These are phyloP conservation scores for Gamsiella multidivaricata DNA, from an alignment of 192 early-diverging fungal species.

Conservation along the genomic window DNA sequence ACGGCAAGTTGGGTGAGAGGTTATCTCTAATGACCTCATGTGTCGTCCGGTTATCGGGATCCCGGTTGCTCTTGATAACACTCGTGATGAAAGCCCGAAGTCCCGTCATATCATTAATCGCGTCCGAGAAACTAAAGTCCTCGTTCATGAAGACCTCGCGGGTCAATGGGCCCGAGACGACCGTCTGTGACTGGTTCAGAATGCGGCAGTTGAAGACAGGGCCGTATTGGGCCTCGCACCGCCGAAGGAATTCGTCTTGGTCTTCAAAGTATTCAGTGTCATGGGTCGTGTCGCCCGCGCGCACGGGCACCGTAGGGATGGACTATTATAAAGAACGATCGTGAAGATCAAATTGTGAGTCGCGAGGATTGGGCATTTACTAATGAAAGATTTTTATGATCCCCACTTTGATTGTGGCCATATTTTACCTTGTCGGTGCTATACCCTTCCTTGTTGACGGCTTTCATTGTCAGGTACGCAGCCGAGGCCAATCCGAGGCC, in stretches of 20 bases:
- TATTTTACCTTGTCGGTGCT: background rate
- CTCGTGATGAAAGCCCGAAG: slow-evolving; percentile 11
- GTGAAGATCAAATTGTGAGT: background rate
- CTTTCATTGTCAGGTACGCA: slow-evolving; percentile 23
- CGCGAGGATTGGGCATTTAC: background rate
- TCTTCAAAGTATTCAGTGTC: slow-evolving; percentile 17
- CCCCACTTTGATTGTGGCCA: too few relatives aligned
- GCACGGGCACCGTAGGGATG: slow-evolving; percentile 16
- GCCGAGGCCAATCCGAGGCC: slow-evolving; percentile 42
- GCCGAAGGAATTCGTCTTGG: slow-evolving; percentile 8
- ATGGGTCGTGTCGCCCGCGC: slow-evolving; percentile 32
- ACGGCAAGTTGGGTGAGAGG: slow-evolving; percentile 49
- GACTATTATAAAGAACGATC: slow-evolving; percentile 5
- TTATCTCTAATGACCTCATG: slow-evolving; percentile 45
- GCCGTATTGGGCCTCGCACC: slow-evolving; percentile 21
- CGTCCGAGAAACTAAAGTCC: slow-evolving; percentile 24
- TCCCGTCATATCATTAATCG: slow-evolving; percentile 23
- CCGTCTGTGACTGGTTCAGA: slow-evolving; percentile 22
- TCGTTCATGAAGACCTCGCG: slow-evolving; percentile 55
- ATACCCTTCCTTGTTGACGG: background rate
- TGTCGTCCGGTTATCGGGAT: background rate
- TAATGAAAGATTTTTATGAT: background rate
- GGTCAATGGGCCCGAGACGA: slow-evolving; percentile 34
- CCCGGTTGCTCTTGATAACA: slow-evolving; percentile 22
- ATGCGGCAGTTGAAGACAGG: slow-evolving; percentile 38